Base-by-base conservation (phyloP, 2,329 filamentous ascomycete genomes). In the Phialocephala subalpina region DNA sequence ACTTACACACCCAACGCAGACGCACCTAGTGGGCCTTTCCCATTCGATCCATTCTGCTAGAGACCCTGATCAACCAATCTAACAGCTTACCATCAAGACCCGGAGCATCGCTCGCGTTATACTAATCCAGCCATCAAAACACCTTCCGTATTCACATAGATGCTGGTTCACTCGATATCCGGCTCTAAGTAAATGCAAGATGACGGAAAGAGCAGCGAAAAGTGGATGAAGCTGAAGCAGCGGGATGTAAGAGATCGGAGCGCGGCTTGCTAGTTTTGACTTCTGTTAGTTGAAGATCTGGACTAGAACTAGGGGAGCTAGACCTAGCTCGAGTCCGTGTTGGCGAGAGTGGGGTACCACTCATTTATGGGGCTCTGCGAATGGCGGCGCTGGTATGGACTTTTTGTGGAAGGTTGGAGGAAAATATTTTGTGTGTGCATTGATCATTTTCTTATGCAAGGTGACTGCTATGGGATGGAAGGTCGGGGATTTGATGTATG, bases 231-330 rank as follows among this genome's bases (percentile, higher is more conserved):
- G 12, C 16, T 18, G 40, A 42, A 42, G 40, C 12, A 42, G 14
- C 40, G 11, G 40, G 16, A 18, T 18, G 40, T 42, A 42, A 42
- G 16, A 42, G 16, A 18, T 18, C 14, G 40, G 6, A 42, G 40
- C 4, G 45, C n/a, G 45, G 45, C 45, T 49, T n/a, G 45, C 45
- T 49, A 49, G 45, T 25, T 49, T 25, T 49, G n/a, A n/a, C n/a
- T 22, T 2, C 20, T 49, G n/a, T 7, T 49, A 20, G 38, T n/a
- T 14, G 38, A 6, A 3, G 38, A 42, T 42, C 38, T 14, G 12
- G 12, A 14, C 14, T 38, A 14, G 35, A 14, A 38, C 35, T 38
- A 38, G 35, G 7, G 35, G 7, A 38, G 35, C 35, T 7, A 38
- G 35, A n/a, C n/a, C 29, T 33, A 33, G 4, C 29, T 5, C n/a